A percentile compares a stretch with the other conserved stretches of the same genome.
phyloP scores from a whole-genome alignment of 2,329 filamentous ascomycete genomes.

The Scedosporium aurantiacum region DNA sequence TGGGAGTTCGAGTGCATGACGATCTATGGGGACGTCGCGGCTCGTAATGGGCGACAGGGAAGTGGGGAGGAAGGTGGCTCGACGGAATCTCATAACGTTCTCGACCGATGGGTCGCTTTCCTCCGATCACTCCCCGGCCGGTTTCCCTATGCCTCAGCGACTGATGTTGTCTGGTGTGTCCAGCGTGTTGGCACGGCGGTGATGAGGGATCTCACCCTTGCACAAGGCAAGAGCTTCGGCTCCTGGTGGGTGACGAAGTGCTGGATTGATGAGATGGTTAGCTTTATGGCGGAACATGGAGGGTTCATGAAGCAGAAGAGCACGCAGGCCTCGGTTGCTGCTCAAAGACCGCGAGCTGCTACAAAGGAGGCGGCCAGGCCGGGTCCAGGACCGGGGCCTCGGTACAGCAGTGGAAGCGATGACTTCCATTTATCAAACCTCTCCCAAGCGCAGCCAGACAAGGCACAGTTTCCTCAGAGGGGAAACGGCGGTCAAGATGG shows the following conservation, averaged over 20 bases:
- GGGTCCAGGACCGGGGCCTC: constrained; percentile 13
- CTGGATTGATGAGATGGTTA: constrained; percentile 89
- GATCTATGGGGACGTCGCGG: constrained; percentile 45
- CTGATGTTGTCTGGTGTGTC: constrained; percentile 66
- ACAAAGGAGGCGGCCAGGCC: constrained; percentile 23
- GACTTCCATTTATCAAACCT: constrained; percentile 33
- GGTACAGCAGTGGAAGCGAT: constrained; percentile 29
- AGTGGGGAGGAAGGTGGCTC: constrained; percentile 22
- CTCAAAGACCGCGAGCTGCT: constrained; percentile 21
- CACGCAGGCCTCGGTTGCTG: constrained; percentile 18
- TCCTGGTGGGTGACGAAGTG: constrained; percentile 94
- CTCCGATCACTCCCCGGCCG: constrained; percentile 55
- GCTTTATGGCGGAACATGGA: constrained; percentile 80
- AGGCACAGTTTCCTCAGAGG: constrained; percentile 38
- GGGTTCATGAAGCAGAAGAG: constrained; percentile 64
- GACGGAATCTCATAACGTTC: constrained; percentile 48
- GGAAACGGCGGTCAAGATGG: constrained; percentile 14
- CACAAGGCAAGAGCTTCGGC: constrained; percentile 70
- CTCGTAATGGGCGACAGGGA: constrained; percentile 31
- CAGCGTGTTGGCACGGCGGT: constrained; percentile 66
- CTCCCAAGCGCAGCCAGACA: constrained; percentile 35
- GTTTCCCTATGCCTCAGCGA: constrained; percentile 63
- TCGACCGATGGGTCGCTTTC: constrained; percentile 71
- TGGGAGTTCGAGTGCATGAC: constrained; percentile 54
- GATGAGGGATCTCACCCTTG: constrained; percentile 70